Base-by-base conservation (phyloP, 2,329 filamentous ascomycete species). In the Chaetomiaceae sp. region DNA sequence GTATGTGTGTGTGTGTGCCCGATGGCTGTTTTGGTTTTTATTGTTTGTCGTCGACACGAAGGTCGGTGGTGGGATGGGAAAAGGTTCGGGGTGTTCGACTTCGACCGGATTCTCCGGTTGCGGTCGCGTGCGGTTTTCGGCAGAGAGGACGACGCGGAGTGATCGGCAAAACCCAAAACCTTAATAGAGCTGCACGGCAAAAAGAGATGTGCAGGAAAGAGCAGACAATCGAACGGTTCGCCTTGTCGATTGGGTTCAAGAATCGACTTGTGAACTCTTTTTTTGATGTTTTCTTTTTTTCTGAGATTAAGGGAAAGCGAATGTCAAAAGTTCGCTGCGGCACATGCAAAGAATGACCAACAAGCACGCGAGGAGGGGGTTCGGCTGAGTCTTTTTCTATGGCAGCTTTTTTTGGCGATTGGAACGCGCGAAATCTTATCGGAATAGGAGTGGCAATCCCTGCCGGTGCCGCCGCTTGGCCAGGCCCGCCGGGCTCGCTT, bases 211-310 rank as follows among this genome's bases (percentile, higher is more conserved):
- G 48, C 17, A 41, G 25, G 12, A 17, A 46, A 43, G 12, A 31
- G 41, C n/a, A 38, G 43, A 52, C 54, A 54, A 56, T 54, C 51
- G 56, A 31, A 54, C 51, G n/a, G n/a, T 58, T 58, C 54, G 58
- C 53, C 56, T 55, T 52, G 54, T 55, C 54, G 53, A 53, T 33
- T 30, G 44, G 21, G 38, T 46, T 31, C 5, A 30, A 17, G 44
- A 25, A 45, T 21, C 1, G 19, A 27, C 6, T 20, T 44, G 8
- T n/a, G n/a, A n/a, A n/a, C 5, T 38, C 21, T 25, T 42, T 19
- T 33, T 12, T 7, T 33, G 30, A n/a, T 33, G 19, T 42, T 19
- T 33, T 12, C 8, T 33, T 7, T 5, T 33, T 12, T 40, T 46
- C 23, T 39, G 23, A 17, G 42, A 14, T 14, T 27, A 27, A 23